Evolutionary conservation across 2,329 filamentous ascomycete species (phyloP).

Genomic region (Fusarium papillatum): DNA sequence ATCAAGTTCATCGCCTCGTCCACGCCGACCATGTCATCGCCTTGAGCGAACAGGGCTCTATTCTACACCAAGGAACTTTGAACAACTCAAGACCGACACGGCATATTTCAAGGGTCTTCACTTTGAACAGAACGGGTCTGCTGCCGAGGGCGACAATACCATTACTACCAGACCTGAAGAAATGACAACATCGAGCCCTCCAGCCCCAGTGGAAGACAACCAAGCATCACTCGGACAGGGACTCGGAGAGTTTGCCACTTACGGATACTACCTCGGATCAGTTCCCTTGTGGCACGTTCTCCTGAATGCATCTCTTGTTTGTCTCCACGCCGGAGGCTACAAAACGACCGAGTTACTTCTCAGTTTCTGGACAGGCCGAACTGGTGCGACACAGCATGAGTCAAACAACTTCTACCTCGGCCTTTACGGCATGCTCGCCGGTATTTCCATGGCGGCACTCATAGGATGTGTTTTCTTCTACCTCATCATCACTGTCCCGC

Average conservation of each 20-base stretch:
- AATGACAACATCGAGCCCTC: not conserved
- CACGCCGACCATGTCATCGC: slow-evolving; percentile 15
- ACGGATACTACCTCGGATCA: slow-evolving; percentile 16
- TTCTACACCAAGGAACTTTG: slow-evolving; percentile 23
- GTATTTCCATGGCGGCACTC: slow-evolving; percentile 13
- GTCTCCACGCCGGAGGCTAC: slow-evolving; percentile 18
- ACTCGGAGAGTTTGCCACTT: slow-evolving; percentile 17
- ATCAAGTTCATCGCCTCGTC: slow-evolving; percentile 9
- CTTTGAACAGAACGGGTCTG: slow-evolving; percentile 7
- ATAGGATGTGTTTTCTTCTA: slow-evolving; percentile 8
- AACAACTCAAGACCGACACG: slow-evolving; percentile 14
- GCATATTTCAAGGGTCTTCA: slow-evolving; percentile 18
- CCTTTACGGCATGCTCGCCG: slow-evolving; percentile 25
- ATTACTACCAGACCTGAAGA: not conserved
- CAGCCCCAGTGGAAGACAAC: not conserved
- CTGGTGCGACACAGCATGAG: slow-evolving; percentile 9
- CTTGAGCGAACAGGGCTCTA: slow-evolving; percentile 10
- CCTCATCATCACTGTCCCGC: slow-evolving; percentile 10
- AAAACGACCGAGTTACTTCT: slow-evolving; percentile 31
- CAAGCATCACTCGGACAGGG: not conserved
- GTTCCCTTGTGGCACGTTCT: slow-evolving; percentile 15
- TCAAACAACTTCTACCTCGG: slow-evolving; percentile 29
- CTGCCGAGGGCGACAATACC: not conserved
- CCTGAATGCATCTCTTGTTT: not conserved
- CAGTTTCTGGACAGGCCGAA: slow-evolving; percentile 27